Percentiles rank a stretch among this genome's conserved stretches.
Conservation (phyloP, 2,329 filamentous ascomycete genomes). For the Nigrograna mackinnonii region DNA sequence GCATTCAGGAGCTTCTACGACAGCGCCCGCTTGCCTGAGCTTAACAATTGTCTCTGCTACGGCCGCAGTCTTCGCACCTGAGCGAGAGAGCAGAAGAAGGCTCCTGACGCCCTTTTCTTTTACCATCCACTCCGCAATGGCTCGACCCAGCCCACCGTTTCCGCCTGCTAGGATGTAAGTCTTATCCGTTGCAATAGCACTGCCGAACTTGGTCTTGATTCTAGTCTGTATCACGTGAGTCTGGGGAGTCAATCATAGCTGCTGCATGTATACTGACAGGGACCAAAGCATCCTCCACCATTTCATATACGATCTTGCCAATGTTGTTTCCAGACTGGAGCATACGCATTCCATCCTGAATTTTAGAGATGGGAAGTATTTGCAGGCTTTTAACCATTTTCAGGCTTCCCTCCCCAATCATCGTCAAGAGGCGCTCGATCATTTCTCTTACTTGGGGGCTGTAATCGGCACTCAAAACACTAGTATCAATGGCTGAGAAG, state of each 20-base stretch:
- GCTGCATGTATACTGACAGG: too few species aligned
- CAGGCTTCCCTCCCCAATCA: not conserved
- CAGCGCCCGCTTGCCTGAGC: not conserved
- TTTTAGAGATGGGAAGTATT: not conserved
- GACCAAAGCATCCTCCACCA: not conserved
- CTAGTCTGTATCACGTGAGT: too few species aligned
- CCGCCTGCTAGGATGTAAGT: slow-evolving; percentile 16
- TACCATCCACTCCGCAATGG: slow-evolving; percentile 13
- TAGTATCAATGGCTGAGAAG: not conserved
- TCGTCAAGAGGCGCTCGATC: not conserved
- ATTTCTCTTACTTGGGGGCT: not conserved
- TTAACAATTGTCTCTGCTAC: not conserved
- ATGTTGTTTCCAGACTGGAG: not conserved
- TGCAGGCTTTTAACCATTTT: not conserved
- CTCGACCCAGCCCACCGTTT: slow-evolving; percentile 11
- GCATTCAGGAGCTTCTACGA: slow-evolving; percentile 12
- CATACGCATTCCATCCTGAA: not conserved
- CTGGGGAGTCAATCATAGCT: too few species aligned
- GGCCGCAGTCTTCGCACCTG: not conserved
- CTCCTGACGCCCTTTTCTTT: slow-evolving; percentile 13
- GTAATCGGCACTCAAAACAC: not conserved
- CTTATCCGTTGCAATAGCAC: too few species aligned
- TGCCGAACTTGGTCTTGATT: too few species aligned
- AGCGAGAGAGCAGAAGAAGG: slow-evolving; percentile 14
- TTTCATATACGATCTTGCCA: not conserved